These are phyloP conservation scores for Irpex sp. DNA, from an alignment of 1,284 basidiomycete species.

Conservation along the genomic window DNA sequence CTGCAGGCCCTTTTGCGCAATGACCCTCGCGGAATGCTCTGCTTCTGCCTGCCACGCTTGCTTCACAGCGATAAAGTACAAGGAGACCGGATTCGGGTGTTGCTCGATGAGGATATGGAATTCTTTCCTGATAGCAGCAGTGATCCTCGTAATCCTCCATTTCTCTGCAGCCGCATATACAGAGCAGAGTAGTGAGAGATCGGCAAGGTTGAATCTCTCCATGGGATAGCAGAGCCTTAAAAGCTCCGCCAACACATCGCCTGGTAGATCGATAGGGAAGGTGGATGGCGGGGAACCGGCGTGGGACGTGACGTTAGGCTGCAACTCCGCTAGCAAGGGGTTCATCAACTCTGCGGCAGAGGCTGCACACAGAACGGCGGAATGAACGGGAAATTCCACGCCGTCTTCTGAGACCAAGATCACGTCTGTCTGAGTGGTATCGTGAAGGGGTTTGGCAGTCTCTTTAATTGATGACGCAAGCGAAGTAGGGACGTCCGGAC, in stretches of 20 bases:
- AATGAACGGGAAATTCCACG: neutral
- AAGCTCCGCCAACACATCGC: neutral
- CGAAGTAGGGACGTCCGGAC: neutral
- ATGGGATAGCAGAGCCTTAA: slow-evolving; percentile 4
- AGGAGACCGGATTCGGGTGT: neutral
- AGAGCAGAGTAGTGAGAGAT: neutral
- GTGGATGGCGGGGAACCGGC: neutral
- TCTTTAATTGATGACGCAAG: neutral
- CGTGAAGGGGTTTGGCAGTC: neutral
- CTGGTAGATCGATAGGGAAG: neutral
- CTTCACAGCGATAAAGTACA: neutral
- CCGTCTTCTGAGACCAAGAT: neutral
- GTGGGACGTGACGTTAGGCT: too few relatives aligned
- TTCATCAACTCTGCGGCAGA: neutral
- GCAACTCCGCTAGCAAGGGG: neutral
- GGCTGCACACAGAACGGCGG: neutral
- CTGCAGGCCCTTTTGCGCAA: neutral
- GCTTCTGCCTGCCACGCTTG: slow-evolving; percentile 1
- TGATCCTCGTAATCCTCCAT: neutral
- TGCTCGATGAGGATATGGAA: neutral
- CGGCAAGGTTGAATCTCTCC: neutral
- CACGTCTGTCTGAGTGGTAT: neutral
- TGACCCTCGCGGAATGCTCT: neutral
- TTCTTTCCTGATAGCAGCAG: neutral
- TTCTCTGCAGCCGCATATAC: neutral